phyloP scores from a whole-genome alignment of 371 early-diverging fungal species.

The Nematocida sp. region DNA sequence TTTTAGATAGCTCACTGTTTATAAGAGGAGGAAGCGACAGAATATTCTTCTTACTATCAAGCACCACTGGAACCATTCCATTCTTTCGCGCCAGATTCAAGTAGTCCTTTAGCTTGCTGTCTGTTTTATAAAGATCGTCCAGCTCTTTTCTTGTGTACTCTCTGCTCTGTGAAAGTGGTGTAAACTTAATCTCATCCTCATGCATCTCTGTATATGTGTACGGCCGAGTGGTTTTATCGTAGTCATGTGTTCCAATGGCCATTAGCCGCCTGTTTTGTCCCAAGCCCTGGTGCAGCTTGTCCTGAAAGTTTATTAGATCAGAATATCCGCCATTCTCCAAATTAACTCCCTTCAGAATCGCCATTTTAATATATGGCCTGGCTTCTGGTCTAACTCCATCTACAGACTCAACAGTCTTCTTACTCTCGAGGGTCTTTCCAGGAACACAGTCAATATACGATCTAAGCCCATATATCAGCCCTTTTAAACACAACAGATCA shows the following conservation, averaged over 20 bases:
- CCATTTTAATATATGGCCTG: slow-evolving; percentile 85
- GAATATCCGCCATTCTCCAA: slow-evolving; percentile 80
- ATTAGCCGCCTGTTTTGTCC: slow-evolving; percentile 89
- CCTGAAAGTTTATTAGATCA: slow-evolving; percentile 94
- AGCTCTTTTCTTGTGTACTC: slow-evolving; percentile 80
- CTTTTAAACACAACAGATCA: slow-evolving; percentile 67
- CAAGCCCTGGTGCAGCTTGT: slow-evolving; percentile 92
- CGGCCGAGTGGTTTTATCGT: slow-evolving; percentile 85
- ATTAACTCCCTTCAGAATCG: slow-evolving; percentile 81
- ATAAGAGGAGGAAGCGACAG: slow-evolving; percentile 97
- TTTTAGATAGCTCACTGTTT: slow-evolving; percentile 95
- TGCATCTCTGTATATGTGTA: slow-evolving; percentile 86
- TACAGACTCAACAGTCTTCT: slow-evolving; percentile 22
- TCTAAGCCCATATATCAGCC: slow-evolving; percentile 57
- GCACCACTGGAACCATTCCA: slow-evolving; percentile 79
- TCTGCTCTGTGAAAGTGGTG: slow-evolving; percentile 81
- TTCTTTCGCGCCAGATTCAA: slow-evolving; percentile 83
- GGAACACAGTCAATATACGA: slow-evolving; percentile 52
- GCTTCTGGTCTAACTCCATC: slow-evolving; percentile 62
- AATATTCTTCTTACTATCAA: slow-evolving; percentile 78
- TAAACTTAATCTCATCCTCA: slow-evolving; percentile 83
- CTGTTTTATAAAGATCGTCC: slow-evolving; percentile 81
- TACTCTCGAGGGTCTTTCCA: slow-evolving; percentile 43
- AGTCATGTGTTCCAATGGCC: slow-evolving; percentile 96
- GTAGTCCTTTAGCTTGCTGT: slow-evolving; percentile 81